phyloP scores from a whole-genome alignment of 805 yeast species.

The Cyberlindnera galapagoensis region DNA sequence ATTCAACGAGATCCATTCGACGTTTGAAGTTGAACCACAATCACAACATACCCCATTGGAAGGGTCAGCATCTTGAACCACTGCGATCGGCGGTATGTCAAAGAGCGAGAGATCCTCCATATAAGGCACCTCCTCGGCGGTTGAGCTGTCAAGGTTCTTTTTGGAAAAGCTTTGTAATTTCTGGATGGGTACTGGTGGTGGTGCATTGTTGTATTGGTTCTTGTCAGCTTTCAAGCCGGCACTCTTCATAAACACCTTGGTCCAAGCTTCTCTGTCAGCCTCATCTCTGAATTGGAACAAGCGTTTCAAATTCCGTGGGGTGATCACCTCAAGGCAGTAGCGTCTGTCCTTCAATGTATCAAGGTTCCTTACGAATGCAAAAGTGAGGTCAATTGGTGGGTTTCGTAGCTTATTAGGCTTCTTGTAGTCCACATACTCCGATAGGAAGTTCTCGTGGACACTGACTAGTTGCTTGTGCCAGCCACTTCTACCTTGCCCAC shows the following conservation, averaged over 20 bases:
- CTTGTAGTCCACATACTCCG: constrained; percentile 78
- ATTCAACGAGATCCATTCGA: constrained; percentile 86
- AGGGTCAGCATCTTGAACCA: constrained; percentile 32
- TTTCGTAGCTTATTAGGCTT: constrained; percentile 54
- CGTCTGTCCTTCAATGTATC: constrained; percentile 22
- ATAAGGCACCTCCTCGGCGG: neutral
- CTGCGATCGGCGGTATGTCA: constrained; percentile 7
- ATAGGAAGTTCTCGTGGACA: constrained; percentile 56
- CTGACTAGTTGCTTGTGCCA: constrained; percentile 94
- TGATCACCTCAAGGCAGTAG: constrained; percentile 69
- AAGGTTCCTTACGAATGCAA: constrained; percentile 51
- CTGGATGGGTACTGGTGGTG: neutral
- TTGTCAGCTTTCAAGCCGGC: constrained; percentile 26
- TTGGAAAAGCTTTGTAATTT: neutral
- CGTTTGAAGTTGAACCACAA: constrained; percentile 57
- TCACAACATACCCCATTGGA: constrained; percentile 71
- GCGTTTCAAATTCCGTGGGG: constrained; percentile 59
- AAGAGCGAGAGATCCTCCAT: neutral
- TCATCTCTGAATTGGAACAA: constrained; percentile 69
- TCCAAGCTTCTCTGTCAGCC: constrained; percentile 65
- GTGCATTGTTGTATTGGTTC: constrained; percentile 4
- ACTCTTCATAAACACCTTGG: constrained; percentile 54
- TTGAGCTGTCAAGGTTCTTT: neutral
- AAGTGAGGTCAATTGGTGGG: constrained; percentile 63
- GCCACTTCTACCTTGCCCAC: constrained; percentile 23